A percentile compares a stretch with the other conserved stretches of the same genome.
Evolutionary conservation across 1,284 basidiomycete genomes (phyloP).

Genomic region (Tylopilus sp.): DNA sequence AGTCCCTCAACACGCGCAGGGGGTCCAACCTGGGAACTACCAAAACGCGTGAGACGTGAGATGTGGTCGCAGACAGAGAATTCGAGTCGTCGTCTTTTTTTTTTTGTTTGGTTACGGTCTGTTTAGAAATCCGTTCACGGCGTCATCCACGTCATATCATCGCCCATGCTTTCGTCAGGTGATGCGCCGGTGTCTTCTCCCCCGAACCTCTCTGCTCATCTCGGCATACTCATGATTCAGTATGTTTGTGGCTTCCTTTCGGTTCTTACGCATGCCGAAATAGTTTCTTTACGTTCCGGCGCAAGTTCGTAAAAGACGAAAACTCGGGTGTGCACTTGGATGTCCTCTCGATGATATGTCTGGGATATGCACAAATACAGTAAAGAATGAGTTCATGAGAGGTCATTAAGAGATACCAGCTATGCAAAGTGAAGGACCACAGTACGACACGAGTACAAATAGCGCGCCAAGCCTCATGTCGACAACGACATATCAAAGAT

Average conservation of each 20-base stretch:
- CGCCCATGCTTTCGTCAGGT: too few relatives aligned
- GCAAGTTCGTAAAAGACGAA: neutral
- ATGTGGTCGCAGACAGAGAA: too few relatives aligned
- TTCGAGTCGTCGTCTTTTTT: too few relatives aligned
- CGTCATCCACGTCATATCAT: too few relatives aligned
- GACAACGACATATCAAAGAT: neutral
- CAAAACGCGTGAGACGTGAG: constrained; percentile 29
- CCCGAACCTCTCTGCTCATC: too few relatives aligned
- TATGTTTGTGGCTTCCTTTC: neutral
- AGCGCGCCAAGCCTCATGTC: neutral
- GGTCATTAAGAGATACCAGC: neutral
- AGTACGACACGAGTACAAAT: neutral
- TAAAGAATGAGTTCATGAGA: neutral
- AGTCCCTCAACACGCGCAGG: constrained; percentile 21
- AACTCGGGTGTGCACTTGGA: too few relatives aligned
- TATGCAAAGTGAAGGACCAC: neutral
- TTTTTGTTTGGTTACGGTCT: too few relatives aligned
- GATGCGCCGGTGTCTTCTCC: too few relatives aligned
- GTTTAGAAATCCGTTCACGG: too few relatives aligned
- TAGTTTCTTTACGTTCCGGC: neutral
- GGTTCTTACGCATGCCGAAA: neutral
- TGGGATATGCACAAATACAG: neutral
- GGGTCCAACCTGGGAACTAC: constrained; percentile 37
- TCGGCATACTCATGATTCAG: neutral
- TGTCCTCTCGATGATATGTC: too few relatives aligned